Conservation (phyloP, 441 rosid species). For the Syzygium malaccense region DNA sequence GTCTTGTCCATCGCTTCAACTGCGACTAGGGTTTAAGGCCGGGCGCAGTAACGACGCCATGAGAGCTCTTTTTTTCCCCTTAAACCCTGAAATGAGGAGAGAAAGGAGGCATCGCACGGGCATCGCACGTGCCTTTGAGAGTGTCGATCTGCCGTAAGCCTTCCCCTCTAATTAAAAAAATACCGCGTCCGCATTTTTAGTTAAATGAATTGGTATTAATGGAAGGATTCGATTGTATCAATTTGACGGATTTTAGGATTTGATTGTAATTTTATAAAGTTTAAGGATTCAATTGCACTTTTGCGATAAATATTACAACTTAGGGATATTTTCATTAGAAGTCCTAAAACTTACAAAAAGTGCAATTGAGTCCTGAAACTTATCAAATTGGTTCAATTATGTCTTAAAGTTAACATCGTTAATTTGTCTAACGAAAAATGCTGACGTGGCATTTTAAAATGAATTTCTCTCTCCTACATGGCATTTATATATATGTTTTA, state of each 20-base stretch:
- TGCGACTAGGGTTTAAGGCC: not conserved
- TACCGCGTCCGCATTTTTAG: not conserved
- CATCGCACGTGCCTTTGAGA: not conserved
- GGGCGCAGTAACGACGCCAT: not conserved
- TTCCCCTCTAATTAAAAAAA: not conserved
- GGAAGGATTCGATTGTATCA: not conserved
- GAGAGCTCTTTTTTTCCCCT: not conserved
- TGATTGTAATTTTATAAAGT: not conserved
- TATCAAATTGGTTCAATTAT: too few species aligned
- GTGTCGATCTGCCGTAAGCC: not conserved
- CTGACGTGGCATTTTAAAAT: too few species aligned
- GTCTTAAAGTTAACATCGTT: too few species aligned
- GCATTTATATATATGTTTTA: too few species aligned
- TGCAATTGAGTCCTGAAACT: too few species aligned
- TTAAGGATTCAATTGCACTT: not conserved
- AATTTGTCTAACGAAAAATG: too few species aligned
- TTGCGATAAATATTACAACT: too few species aligned
- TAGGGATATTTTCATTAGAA: too few species aligned
- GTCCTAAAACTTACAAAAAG: too few species aligned
- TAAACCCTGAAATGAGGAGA: not conserved
- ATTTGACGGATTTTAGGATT: not conserved
- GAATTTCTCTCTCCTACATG: too few species aligned
- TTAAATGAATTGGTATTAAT: not conserved
- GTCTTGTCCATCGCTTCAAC: constrained; percentile 8
- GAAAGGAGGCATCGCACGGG: not conserved